Evolutionary conservation across 768 basidiomycete genomes (phyloP), one percentile per base, ranked within the genome.

Genomic region (Pholiota conissans): DNA sequence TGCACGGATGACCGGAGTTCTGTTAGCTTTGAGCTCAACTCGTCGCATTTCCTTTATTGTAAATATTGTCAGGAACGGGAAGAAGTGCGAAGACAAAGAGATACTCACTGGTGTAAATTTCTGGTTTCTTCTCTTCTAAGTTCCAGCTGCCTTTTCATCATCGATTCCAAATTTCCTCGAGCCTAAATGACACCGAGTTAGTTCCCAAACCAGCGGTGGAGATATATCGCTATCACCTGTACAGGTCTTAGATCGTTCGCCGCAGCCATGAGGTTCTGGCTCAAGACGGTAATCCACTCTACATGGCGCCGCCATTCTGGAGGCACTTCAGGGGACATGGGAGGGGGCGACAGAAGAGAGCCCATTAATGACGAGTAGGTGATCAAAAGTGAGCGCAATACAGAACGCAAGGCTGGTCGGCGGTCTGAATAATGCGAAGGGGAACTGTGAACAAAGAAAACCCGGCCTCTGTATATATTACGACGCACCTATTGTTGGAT

Each of bases 231-330:
- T 34, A 3, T 35, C 61, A 87, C 92, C 81, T 95, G 93, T 4
- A 94, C 89, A 0, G 93, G 93, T 24, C 94, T 84, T 50, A 95
- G 73, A 64, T 94, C 93, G 66, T 96, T 96, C 34, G 90, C 91
- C 16, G 91, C 90, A 13, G 88, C 90, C 84, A 95, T 91, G 56
- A 96, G 80, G 69, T 95, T 96, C 69, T 92, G 89, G 6, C 85
- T 85, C 52, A 93, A 81, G 1, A 90, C 77, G 10, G 81, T 85
- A 52, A 95, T 88, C 89, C 93, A 93, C 66, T 92, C 89, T 1
- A 90, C 77, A 54, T 88, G 84, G 49, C 83, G 76, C 52, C 84
- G 81, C 90, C 91, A 94, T 59, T 90, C 86, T 26, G 89, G 86
- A 18, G 78, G 66, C 55, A 76, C 74, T 40, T 71, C 71, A 34